These are phyloP conservation scores for Umbilicus rupestris DNA, from an alignment of 164 flowering plant genomes.

Conservation along the genomic window DNA sequence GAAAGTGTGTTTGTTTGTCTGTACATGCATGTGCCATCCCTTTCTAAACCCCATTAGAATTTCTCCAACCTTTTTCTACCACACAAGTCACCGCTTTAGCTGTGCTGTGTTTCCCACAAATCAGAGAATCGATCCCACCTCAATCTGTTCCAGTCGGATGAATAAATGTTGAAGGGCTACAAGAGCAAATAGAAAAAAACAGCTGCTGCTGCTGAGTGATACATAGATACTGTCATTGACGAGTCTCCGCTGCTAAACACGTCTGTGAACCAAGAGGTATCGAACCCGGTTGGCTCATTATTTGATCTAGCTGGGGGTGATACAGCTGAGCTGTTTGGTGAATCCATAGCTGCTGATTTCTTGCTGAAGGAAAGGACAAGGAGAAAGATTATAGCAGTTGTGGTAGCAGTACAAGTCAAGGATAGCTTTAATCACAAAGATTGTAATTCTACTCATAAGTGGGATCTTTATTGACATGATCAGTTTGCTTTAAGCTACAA, in stretches of 20 bases:
- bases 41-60: too few relatives aligned
- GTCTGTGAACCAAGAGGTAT: constrained; percentile 1
- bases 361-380: neutral
- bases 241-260: neutral
- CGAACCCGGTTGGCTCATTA: neutral
- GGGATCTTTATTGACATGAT: neutral
- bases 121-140: neutral
- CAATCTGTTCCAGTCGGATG: neutral
- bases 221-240: neutral
- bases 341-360: constrained; percentile 4
- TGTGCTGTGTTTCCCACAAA: neutral
- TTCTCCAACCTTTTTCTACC: neutral
- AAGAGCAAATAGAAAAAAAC: neutral
- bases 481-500: neutral
- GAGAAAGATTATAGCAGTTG: too few relatives aligned
- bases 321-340: neutral
- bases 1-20: too few relatives aligned
- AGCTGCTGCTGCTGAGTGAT: neutral
- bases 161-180: neutral
- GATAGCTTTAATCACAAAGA: constrained; percentile 1
- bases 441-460: neutral
- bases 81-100: neutral
- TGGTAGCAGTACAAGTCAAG: neutral
- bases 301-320: neutral
- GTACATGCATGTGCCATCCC: too few relatives aligned